Evolutionary conservation across 1,284 basidiomycete genomes (phyloP).

Genomic region (Inonotus hispidus): DNA sequence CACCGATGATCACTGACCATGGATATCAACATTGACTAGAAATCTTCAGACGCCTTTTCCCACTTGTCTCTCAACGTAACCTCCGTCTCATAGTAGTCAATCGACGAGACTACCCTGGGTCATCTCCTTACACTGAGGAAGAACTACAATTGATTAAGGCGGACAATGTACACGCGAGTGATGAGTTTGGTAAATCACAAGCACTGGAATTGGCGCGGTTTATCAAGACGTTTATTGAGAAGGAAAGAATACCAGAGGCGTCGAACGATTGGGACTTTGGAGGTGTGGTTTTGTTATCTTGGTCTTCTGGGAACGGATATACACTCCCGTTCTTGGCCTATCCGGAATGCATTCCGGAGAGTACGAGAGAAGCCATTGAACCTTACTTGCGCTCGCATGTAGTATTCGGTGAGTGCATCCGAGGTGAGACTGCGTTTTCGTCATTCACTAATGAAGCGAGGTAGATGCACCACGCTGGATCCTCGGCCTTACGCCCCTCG

Average conservation of each 20-base stretch:
- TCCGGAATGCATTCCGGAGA: constrained; percentile 10
- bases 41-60: constrained; percentile 22
- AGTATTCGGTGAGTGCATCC: constrained; percentile 16
- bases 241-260: constrained; percentile 12
- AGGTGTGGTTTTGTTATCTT: constrained; percentile 19
- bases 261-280: constrained; percentile 10
- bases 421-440: background rate
- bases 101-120: constrained; percentile 23
- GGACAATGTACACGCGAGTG: background rate
- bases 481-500: constrained; percentile 7
- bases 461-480: constrained; percentile 18
- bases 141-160: constrained; percentile 12
- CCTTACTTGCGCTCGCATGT: constrained; percentile 19
- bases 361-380: constrained; percentile 11
- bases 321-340: constrained; percentile 14
- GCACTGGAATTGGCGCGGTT: constrained; percentile 20
- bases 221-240: constrained; percentile 19
- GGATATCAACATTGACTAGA: constrained; percentile 10
- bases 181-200: constrained; percentile 10
- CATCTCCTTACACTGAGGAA: constrained; percentile 21
- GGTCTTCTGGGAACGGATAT: constrained; percentile 18
- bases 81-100: constrained; percentile 23
- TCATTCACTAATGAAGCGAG: background rate
- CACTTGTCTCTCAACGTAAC: constrained; percentile 18
- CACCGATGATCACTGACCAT: background rate